Base-by-base conservation (phyloP, 495 filamentous ascomycete genomes). In the Aspergillus haitiensis region DNA sequence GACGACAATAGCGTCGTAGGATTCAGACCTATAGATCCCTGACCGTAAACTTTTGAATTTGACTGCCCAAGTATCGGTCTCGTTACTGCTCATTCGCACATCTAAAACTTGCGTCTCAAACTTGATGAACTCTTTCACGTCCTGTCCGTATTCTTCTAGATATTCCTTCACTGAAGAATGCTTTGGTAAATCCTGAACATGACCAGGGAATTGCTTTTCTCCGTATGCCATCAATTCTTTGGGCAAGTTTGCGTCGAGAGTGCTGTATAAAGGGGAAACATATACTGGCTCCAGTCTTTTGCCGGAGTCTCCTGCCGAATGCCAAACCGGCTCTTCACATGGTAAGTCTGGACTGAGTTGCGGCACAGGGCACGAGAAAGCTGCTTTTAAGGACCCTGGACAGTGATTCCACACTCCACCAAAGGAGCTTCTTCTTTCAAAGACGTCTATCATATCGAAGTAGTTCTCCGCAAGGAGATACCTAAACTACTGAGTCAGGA, bases 201-300 rank as follows among this genome's bases (percentile, higher is more conserved):
- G 81, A 6, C 73, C 36, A 0, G 84, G 81, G 56, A 93, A 93
- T 12, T 76, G 62, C 12, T 84, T 74, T 52, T 95, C 91, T 9
- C 90, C 87, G 69, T 84, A 95, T 6, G 78, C 68, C 93, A 98
- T 97, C 58, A 97, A 66, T 1, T 76, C 75, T 55, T 92, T 84
- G 1, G 93, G 91, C 39, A 97, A 91, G 68, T 98, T 98, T 40
- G 92, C 91, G 62, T 95, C 87, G 32, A 97, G 71, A 34, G 77
- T 68, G 12, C 92, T 86, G 67, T 98, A 97, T 69, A 96, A 80
- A 4, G 93, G 90, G 4, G 88, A 84, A 71, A 90, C 69, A 75
- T 84, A 82, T 6, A 67, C 67, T 0, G 80, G 71, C 32, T 75
- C 67, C 16, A 52, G 33, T 10, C 31, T 69, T 21, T 65, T 58